Evolutionary conservation across 192 early-diverging fungal species (phyloP), one percentile per base, ranked within the genome.

Genomic region (Backusella sp.): DNA sequence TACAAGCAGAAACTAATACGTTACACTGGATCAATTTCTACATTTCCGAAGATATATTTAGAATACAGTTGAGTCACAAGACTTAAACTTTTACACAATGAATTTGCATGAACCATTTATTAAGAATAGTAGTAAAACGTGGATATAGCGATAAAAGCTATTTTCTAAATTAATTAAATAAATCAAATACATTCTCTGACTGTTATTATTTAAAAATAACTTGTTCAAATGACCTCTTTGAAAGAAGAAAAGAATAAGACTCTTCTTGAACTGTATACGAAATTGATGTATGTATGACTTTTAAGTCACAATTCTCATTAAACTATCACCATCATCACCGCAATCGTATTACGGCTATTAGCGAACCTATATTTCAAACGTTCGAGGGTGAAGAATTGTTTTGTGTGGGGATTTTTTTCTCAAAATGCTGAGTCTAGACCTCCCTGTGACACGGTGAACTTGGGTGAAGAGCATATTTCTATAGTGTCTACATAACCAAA

Each of bases 1-100:
- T 14, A 70, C 5, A 46, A 46, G 26, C 32, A 68, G 28, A 68
- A 32, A 68, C 32, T 36, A 36, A 19, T 1, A 49, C 0, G 70
- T 71, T 23, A 49, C 70, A 71, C 70, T 49, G 70, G 28, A 71
- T 71, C 70, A 71, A 30, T 39, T 44, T 44, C 70, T 46, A 49
- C 21, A 46, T 19, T 28, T 28, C 17, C 39, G 26, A 49, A 14
- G 17, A 71, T 46, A 44, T 28, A 23, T 69, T 37, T 37, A 69
- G 37, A 37, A 19, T 41, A 39, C 23, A 7, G 11, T 28, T 32
- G 21, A 9, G 28, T 44, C 21, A 49, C 26, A 44, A 71, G 15
- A 44, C 28, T 44, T 6, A 17, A 49, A 46, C 39, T 28, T 71
- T 62, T 62, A 23, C 56, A 62, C 56, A 62, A 62, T 62, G 56